Base-by-base conservation (phyloP, 1,139 yeast genomes). In the Blastobotrys raffinosifermentans region DNA sequence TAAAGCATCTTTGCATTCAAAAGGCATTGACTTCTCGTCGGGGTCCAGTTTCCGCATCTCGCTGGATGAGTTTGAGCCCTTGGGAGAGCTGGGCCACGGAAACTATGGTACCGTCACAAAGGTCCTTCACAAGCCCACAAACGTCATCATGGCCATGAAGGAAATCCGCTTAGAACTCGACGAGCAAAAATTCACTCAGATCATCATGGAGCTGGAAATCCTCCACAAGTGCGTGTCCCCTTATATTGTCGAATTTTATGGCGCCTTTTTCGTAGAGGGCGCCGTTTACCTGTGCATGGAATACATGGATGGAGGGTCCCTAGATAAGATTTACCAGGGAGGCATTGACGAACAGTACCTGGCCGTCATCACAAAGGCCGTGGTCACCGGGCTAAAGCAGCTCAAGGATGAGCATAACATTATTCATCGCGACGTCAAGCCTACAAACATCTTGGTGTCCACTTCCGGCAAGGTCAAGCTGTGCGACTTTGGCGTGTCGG, bases 221-320 rank as follows among this genome's bases (percentile, higher is more conserved):
- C 70, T 91, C 48, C 97, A 91, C 63, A 84, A 83, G 54, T 89
- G 97, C 64, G 76, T 74, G 46, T 80, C 94, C 6, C 94, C 94
- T 2, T 86, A 75, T 58, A 87, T 91, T 57, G 96, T 91, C 35
- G 96, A 89, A 55, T 91, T 91, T 53, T 91, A 84, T 57, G 97
- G 98, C 26, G 98, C 97, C 0, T 91, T 91, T 54, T 91, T 91
- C 56, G 89, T 85, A 29, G 98, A 91, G 63, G 96, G 97, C 32
- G 96, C 96, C 0, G 98, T 91, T 29, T 91, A 89, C 64, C 87
- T 93, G 84, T 91, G 98, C 63, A 91, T 91, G 75, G 99, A 91
- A 64, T 85, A 80, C 61, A 91, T 91, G 99, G 95, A 89, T 61
- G 97, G 96, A 35, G 96, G 96, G 0, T 86, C 96, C 0, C 66